A percentile compares a stretch with the other conserved stretches of the same genome.
These are phyloP conservation scores for Bacterosira constricta DNA, from an alignment of 108 stramenopile species.

Conservation along the genomic window DNA sequence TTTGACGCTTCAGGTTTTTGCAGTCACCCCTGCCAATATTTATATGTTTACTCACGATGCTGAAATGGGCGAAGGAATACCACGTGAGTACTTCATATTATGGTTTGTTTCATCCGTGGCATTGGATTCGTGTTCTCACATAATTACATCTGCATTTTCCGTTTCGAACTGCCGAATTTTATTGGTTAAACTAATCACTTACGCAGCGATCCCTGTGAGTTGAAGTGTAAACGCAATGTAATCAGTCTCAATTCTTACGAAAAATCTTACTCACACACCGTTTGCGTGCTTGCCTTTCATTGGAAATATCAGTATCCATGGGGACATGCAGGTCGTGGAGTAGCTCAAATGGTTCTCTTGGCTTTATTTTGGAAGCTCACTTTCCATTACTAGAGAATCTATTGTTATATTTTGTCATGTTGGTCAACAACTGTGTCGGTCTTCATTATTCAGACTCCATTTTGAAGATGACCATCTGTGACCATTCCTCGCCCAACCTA, in stretches of 20 bases:
- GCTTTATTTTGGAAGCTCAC: slow-evolving; percentile 78
- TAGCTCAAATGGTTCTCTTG: slow-evolving; percentile 71
- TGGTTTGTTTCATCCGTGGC: slow-evolving; percentile 16
- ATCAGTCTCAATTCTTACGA: background rate
- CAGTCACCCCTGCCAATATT: slow-evolving; percentile 88
- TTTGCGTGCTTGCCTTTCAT: background rate
- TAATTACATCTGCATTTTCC: background rate
- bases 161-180: background rate
- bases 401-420: background rate
- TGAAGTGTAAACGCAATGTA: background rate
- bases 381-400: slow-evolving; percentile 48
- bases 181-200: too few species aligned
- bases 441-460: background rate
- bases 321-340: slow-evolving; percentile 71
- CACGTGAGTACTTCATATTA: slow-evolving; percentile 33
- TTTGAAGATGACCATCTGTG: too few species aligned
- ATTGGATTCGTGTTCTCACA: background rate
- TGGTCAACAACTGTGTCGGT: too few species aligned
- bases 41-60: slow-evolving; percentile 92
- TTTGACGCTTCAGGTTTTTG: slow-evolving; percentile 20
- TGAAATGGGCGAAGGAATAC: slow-evolving; percentile 57
- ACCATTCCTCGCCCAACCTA: background rate
- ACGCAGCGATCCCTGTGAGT: slow-evolving; percentile 37
- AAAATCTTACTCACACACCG: background rate
- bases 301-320: slow-evolving; percentile 52